Evolutionary conservation across 441 rosid genomes (phyloP), one percentile per base, ranked within the genome.

Genomic region (Cnidoscolus chayamansa): DNA sequence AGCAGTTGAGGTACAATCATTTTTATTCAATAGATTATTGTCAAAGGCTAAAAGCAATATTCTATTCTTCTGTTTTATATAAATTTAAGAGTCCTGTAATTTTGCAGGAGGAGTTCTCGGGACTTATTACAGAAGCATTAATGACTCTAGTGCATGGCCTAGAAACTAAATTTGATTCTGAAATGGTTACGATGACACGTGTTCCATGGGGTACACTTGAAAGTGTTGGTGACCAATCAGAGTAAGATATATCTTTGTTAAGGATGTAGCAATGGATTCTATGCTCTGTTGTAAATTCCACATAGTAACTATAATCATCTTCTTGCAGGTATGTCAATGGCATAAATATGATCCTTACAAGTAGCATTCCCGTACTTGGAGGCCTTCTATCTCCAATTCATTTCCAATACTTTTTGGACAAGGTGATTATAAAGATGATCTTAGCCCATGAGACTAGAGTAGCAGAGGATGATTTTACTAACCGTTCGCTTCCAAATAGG

Each of bases 141-240:
- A 91, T 90, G 45, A 93, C 98, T 68, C 76, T 96, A 73, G 99
- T 96, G 79, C 93, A 89, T 67, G 98, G 98, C 81, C 73, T 96
- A 74, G 99, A 96, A 86, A 91, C 94, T 50, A 96, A 91, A 80
- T 96, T 96, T 81, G 99, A 96, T 85, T 78, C 83, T 74, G 98
- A 96, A 88, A 93, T 96, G 97, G 96, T 92, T 68, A 88, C 85
- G 63, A 96, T 96, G 99, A 86, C 97, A 63, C 96, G 98, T 78
- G 96, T 96, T 76, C 92, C 91, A 68, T 96, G 99, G 99, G 88
- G 88, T 68, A 90, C 93, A 75, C 97, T 96, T 78, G 99, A 96
- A 82, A 90, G 98, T 80, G 99, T 95, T 56, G 99, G 98, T 63
- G 98, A 95, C 82, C 99, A 95, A 78, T 95, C 99, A 67, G 92